These are phyloP conservation scores for Aspergillus aculeatinus DNA, from an alignment of 2,329 filamentous ascomycete species.

Conservation along the genomic window DNA sequence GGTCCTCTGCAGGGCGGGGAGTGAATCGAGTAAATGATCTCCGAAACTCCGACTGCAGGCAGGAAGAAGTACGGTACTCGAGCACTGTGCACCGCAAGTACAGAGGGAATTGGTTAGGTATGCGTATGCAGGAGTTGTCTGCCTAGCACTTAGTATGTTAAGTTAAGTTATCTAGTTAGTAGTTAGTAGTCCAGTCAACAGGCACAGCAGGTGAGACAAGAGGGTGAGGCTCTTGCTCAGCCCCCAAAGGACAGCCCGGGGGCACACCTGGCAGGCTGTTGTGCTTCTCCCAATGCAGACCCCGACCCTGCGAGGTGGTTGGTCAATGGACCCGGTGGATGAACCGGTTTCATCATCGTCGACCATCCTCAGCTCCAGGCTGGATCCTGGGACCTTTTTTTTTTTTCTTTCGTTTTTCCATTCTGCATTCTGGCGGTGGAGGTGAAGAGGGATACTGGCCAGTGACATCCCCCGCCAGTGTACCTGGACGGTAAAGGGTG, in stretches of 20 bases:
- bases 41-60: neutral
- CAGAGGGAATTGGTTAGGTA: too few relatives aligned
- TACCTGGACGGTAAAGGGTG: neutral
- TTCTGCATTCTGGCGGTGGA: constrained; percentile 1
- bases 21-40: constrained; percentile 23
- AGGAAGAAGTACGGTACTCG: too few relatives aligned
- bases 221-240: constrained; percentile 6
- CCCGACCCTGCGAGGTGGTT: constrained; percentile 15
- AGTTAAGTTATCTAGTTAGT: too few relatives aligned
- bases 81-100: too few relatives aligned
- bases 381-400: neutral
- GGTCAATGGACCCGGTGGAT: constrained; percentile 12
- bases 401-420: neutral
- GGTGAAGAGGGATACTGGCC: neutral
- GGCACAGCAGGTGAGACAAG: neutral
- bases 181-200: neutral
- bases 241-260: constrained; percentile 2
- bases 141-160: too few relatives aligned
- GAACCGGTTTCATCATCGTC: constrained; percentile 10
- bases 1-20: constrained; percentile 22
- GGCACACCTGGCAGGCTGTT: neutral
- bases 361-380: neutral
- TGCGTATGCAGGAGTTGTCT: too few relatives aligned
- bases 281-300: constrained; percentile 14
- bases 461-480: neutral